Conservation (phyloP, 768 basidiomycete genomes). For the Coprinopsis strossmayeri region DNA sequence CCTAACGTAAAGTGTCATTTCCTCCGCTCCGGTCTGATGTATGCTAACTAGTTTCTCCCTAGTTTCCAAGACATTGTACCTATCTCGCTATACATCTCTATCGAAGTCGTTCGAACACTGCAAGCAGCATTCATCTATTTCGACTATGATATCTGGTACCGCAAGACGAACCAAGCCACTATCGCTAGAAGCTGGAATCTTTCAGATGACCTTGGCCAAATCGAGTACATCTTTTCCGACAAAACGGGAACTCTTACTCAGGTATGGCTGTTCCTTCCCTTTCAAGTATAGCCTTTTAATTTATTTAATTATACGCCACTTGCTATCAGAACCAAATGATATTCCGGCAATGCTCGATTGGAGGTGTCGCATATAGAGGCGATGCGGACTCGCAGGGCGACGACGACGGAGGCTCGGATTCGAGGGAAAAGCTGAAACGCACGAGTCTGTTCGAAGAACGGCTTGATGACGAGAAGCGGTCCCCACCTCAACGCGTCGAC, state of each 20-base stretch:
- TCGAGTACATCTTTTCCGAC: slow-evolving; percentile 97
- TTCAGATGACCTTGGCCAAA: slow-evolving; percentile 95
- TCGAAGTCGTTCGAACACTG: slow-evolving; percentile 84
- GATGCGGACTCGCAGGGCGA: slow-evolving; percentile 35
- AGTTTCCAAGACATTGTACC: slow-evolving; percentile 97
- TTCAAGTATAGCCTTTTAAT: not conserved
- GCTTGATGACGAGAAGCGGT: too few relatives aligned
- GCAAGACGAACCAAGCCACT: slow-evolving; percentile 67
- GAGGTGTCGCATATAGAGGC: slow-evolving; percentile 75
- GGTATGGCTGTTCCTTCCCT: slow-evolving; percentile 27
- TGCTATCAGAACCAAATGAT: slow-evolving; percentile 89
- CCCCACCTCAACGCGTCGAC: too few relatives aligned
- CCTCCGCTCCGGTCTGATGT: too few relatives aligned
- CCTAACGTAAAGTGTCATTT: slow-evolving; percentile 53
- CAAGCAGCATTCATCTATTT: slow-evolving; percentile 97
- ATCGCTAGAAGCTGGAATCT: slow-evolving; percentile 91
- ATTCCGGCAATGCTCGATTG: slow-evolving; percentile 89
- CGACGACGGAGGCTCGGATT: slow-evolving; percentile 18
- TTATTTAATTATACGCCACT: too few relatives aligned
- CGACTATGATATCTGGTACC: slow-evolving; percentile 79
- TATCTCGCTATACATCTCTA: slow-evolving; percentile 96
- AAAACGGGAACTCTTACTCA: slow-evolving; percentile 97
- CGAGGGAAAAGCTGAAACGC: slow-evolving; percentile 9
- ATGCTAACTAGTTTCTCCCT: too few relatives aligned
- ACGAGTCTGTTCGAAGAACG: slow-evolving; percentile 14